These are phyloP conservation scores for Dysphania ambrosioides DNA, from an alignment of 148 eudicot genomes.

Conservation along the genomic window DNA sequence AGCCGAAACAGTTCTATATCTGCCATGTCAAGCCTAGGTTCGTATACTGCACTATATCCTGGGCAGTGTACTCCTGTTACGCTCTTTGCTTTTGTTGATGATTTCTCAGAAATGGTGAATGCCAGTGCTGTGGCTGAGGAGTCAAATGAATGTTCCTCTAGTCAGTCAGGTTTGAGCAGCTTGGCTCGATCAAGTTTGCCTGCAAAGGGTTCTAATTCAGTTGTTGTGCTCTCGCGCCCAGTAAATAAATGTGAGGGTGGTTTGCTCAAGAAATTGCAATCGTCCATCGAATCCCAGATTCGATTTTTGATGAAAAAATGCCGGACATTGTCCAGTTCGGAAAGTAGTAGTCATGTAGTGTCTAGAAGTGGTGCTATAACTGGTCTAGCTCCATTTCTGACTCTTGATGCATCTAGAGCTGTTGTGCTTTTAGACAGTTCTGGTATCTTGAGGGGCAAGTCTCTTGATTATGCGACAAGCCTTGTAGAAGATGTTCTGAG, in stretches of 20 bases:
- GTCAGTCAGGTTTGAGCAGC: slow-evolving; percentile 45
- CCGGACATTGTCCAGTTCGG: slow-evolving; percentile 63
- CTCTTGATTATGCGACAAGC: slow-evolving; percentile 72
- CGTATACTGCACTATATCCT: slow-evolving; percentile 65
- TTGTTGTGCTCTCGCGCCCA: slow-evolving; percentile 82
- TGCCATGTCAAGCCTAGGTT: slow-evolving; percentile 64
- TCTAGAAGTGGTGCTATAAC: slow-evolving; percentile 60
- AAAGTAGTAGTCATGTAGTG: slow-evolving; percentile 53
- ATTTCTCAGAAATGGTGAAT: slow-evolving; percentile 54
- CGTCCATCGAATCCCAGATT: slow-evolving; percentile 82
- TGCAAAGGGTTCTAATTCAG: slow-evolving; percentile 56
- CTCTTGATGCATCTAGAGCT: slow-evolving; percentile 86
- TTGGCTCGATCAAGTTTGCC: slow-evolving; percentile 44
- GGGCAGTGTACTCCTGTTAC: slow-evolving; percentile 92
- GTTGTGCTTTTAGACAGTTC: slow-evolving; percentile 64
- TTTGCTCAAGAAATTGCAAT: slow-evolving; percentile 62
- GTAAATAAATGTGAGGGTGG: slow-evolving; percentile 65
- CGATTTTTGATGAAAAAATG: slow-evolving; percentile 89
- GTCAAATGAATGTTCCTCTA: slow-evolving; percentile 41
- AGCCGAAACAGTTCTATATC: slow-evolving; percentile 59
- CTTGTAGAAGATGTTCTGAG: slow-evolving; percentile 72
- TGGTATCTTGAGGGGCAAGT: slow-evolving; percentile 52
- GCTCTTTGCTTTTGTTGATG: slow-evolving; percentile 82
- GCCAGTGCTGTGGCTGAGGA: slow-evolving; percentile 49
- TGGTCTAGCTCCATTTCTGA: slow-evolving; percentile 59